These are phyloP conservation scores for Naematelia encephala DNA, from an alignment of 768 basidiomycete species.

Conservation along the genomic window DNA sequence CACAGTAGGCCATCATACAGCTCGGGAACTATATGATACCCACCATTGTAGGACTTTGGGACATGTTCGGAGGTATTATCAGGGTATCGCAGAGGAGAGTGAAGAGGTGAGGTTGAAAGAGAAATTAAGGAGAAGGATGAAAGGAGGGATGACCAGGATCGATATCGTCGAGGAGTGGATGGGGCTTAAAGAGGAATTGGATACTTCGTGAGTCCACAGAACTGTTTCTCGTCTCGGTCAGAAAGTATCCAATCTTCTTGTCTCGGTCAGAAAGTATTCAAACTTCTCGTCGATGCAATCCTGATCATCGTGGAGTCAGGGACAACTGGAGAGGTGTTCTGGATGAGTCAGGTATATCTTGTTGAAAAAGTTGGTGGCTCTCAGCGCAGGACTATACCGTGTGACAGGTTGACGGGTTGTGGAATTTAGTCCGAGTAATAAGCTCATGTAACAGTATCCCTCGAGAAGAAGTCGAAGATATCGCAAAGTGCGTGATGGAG, in stretches of 20 bases:
- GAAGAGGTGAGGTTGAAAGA: conserved; percentile 58
- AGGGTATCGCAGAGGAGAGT: conserved; percentile 33
- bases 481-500: conserved; percentile 64
- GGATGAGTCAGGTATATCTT: too few species aligned
- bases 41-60: conserved; percentile 57
- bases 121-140: conserved; percentile 34
- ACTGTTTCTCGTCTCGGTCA: too few species aligned
- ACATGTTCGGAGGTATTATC: conserved; percentile 55
- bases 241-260: too few species aligned
- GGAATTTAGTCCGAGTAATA: too few species aligned
- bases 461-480: conserved; percentile 72
- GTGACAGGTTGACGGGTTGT: too few species aligned
- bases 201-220: conserved; percentile 44
- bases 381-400: too few species aligned
- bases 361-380: too few species aligned
- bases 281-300: too few species aligned
- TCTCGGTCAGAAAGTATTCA: too few species aligned
- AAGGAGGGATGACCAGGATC: conserved; percentile 46
- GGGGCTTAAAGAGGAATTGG: conserved; percentile 45
- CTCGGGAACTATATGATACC: conserved; percentile 43
- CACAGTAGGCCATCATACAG: conserved; percentile 45
- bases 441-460: conserved; percentile 61
- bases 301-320: too few species aligned
- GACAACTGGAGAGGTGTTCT: too few species aligned
- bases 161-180: conserved; percentile 51